A percentile compares a stretch with the other conserved stretches of the same genome.
Conservation (phyloP, 352 stramenopile species). For the Phytophthora pistaciae region DNA sequence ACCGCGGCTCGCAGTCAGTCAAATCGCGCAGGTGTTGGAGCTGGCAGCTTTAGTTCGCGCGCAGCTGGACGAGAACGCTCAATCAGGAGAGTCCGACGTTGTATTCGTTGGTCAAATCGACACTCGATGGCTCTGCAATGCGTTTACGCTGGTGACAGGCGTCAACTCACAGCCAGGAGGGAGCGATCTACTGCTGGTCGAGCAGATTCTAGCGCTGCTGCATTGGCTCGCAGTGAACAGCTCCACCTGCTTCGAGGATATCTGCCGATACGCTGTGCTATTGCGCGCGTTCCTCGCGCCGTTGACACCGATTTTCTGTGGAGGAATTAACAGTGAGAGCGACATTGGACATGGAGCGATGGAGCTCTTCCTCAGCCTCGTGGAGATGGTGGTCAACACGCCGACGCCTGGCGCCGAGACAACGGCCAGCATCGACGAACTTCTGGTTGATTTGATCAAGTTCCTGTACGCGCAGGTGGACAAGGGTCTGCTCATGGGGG, state of each 20-base stretch:
- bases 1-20: slow-evolving; percentile 26
- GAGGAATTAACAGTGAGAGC: slow-evolving; percentile 1
- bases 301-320: slow-evolving; percentile 28
- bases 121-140: slow-evolving; percentile 30
- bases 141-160: slow-evolving; percentile 32
- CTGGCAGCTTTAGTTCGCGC: slow-evolving; percentile 28
- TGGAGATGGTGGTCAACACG: slow-evolving; percentile 44
- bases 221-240: slow-evolving; percentile 41
- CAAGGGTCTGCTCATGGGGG: slow-evolving; percentile 34
- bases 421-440: slow-evolving; percentile 41
- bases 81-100: slow-evolving; percentile 5
- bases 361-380: slow-evolving; percentile 41
- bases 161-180: neutral
- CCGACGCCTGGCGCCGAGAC: slow-evolving; percentile 26
- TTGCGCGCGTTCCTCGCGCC: slow-evolving; percentile 35
- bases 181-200: slow-evolving; percentile 26
- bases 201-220: slow-evolving; percentile 42
- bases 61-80: slow-evolving; percentile 28
- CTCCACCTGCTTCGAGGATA: slow-evolving; percentile 34
- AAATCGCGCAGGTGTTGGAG: slow-evolving; percentile 52
- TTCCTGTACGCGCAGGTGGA: slow-evolving; percentile 56
- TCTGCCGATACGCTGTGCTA: slow-evolving; percentile 36
- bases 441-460: slow-evolving; percentile 47
- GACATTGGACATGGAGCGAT: slow-evolving; percentile 9
- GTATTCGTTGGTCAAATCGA: slow-evolving; percentile 33